Evolutionary conservation across 2,329 filamentous ascomycete species (phyloP), one percentile per base, ranked within the genome.

Genomic region (Claviceps sp.): DNA sequence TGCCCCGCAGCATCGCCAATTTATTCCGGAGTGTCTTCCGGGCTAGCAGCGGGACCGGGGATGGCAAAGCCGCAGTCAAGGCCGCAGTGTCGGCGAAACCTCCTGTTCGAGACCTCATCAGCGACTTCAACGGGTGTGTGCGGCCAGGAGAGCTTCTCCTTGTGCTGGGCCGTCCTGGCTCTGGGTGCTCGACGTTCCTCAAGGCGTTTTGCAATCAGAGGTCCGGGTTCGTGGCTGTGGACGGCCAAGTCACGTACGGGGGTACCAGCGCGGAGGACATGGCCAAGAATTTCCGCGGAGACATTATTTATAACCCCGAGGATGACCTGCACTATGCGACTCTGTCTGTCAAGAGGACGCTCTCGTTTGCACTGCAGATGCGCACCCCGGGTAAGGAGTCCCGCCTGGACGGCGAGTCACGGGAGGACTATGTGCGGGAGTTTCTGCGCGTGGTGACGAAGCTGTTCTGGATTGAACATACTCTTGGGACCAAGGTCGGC

Each of bases 141-240:
- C 79, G 82, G 56, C 83, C 84, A 0, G 85, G 83, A 4, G 82
- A 86, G 63, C 80, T 86, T 75, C 65, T 85, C 0, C 67, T 86
- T 0, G 82, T 86, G 0, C 71, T 86, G 0, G 84, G 84, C 2
- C 72, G 82, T 0, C 84, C 84, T 0, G 84, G 83, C 0, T 72
- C 81, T 0, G 83, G 84, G 20, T 88, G 85, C 61, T 85, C 82
- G 0, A 85, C 84, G 0, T 75, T 88, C 20, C 71, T 88, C 42
- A 88, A 86, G 59, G 75, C 80, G 0, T 81, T 90, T 53, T 80
- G 82, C 30, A 89, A 89, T 61, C 78, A 88, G 58, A 73, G 84
- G 4, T 74, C 73, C 3, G 74, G 77, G 1, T 89, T 82, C 55
- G 79, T 79, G 5, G 72, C 67, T 0, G 80, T 89, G 2, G 70